A percentile compares a stretch with the other conserved stretches of the same genome.
phyloP scores from a whole-genome alignment of 2,329 filamentous ascomycete genomes.

The Penicillium thymicola region DNA sequence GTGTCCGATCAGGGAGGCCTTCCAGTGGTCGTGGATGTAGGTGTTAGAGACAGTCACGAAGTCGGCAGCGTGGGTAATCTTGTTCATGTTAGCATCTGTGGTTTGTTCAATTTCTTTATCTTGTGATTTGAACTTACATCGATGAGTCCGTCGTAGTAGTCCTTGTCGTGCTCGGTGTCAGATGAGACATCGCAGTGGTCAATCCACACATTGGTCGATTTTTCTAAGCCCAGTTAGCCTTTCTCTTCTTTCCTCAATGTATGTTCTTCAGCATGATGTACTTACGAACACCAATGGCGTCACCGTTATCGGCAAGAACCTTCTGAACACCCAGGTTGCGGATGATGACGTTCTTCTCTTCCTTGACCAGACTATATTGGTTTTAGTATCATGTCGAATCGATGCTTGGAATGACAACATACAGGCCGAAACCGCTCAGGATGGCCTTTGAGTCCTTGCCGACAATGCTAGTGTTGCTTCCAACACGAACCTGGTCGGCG shows the following conservation, averaged over 20 bases:
- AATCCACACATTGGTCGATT: conserved; percentile 57
- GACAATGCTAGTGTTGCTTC: conserved; percentile 52
- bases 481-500: conserved; percentile 45
- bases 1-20: conserved; percentile 59
- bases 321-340: conserved; percentile 60
- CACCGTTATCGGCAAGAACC: conserved; percentile 55
- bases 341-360: conserved; percentile 58
- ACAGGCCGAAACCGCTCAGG: conserved; percentile 49
- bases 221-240: conserved; percentile 16
- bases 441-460: conserved; percentile 52
- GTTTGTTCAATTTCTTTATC: background rate
- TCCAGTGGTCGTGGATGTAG: conserved; percentile 59
- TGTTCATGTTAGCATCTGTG: background rate
- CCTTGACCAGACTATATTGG: conserved; percentile 51
- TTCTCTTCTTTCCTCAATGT: conserved; percentile 21
- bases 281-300: conserved; percentile 58
- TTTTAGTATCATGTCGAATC: conserved; percentile 23
- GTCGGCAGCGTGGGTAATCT: conserved; percentile 60
- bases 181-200: conserved; percentile 66
- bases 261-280: background rate
- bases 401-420: background rate
- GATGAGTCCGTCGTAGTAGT: conserved; percentile 67
- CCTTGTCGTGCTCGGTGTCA: conserved; percentile 59
- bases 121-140: conserved; percentile 40
- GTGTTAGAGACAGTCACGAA: conserved; percentile 53